A percentile compares a stretch with the other conserved stretches of the same genome.
phyloP scores from a whole-genome alignment of 495 filamentous ascomycete genomes.

The Aspergillus nanangensis region DNA sequence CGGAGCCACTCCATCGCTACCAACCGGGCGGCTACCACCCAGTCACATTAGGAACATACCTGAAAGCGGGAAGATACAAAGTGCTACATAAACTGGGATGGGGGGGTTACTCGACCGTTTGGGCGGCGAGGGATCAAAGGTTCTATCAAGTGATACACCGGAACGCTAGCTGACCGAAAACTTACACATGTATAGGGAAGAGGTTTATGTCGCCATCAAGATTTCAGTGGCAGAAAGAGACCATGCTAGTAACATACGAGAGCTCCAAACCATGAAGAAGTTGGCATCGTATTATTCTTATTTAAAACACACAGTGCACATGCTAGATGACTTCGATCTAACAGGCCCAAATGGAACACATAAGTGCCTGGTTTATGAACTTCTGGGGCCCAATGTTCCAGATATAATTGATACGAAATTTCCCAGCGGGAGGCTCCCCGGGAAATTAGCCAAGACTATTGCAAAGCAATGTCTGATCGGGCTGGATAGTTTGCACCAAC shows the following conservation, averaged over 20 bases:
- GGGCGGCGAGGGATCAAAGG: slow-evolving; percentile 40
- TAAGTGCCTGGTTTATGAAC: slow-evolving; percentile 41
- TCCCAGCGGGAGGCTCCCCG: slow-evolving; percentile 30
- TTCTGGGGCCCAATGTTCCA: slow-evolving; percentile 36
- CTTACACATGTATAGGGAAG: slow-evolving; percentile 19
- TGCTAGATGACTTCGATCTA: slow-evolving; percentile 37
- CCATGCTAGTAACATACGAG: slow-evolving; percentile 15
- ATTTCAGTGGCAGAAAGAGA: slow-evolving; percentile 20
- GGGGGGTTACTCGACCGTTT: slow-evolving; percentile 47
- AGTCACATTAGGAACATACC: slow-evolving; percentile 30
- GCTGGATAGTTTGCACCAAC: slow-evolving; percentile 37
- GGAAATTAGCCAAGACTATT: slow-evolving; percentile 37
- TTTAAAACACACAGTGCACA: slow-evolving; percentile 20
- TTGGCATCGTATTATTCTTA: slow-evolving; percentile 16
- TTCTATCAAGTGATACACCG: slow-evolving; percentile 12
- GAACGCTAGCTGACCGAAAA: slow-evolving; percentile 5
- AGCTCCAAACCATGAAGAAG: slow-evolving; percentile 19
- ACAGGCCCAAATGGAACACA: slow-evolving; percentile 43
- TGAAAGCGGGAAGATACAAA: slow-evolving; percentile 36
- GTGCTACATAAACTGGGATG: slow-evolving; percentile 46
- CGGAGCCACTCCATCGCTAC: slow-evolving; percentile 20
- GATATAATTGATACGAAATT: slow-evolving; percentile 23
- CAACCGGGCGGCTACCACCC: slow-evolving; percentile 41
- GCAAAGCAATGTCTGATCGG: slow-evolving; percentile 37
- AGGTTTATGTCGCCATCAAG: slow-evolving; percentile 27